Percentiles rank a stretch among this genome's conserved stretches.
These are phyloP conservation scores for Monosporascus sp. DNA, from an alignment of 2,329 filamentous ascomycete species.

Conservation along the genomic window DNA sequence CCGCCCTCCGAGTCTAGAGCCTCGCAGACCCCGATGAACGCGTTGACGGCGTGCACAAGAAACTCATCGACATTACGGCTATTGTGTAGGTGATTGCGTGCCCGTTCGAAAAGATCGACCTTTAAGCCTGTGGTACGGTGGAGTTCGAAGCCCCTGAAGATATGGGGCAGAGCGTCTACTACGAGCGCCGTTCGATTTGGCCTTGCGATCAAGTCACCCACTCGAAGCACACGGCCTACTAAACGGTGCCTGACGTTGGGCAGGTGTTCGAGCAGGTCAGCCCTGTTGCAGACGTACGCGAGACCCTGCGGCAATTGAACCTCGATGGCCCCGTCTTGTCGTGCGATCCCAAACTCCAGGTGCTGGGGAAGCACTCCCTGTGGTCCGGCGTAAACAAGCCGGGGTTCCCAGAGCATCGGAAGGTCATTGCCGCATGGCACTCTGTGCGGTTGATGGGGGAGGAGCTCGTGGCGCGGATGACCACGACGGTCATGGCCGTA, in stretches of 20 bases:
- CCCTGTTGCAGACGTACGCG: slow-evolving; percentile 4
- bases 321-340: neutral
- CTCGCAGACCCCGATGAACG: slow-evolving; percentile 8
- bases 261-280: slow-evolving; percentile 9
- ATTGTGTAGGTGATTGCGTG: slow-evolving; percentile 4
- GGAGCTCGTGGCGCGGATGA: neutral
- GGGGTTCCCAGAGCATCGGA: neutral
- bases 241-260: slow-evolving; percentile 6
- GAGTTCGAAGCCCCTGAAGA: slow-evolving; percentile 8
- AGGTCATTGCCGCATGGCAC: neutral
- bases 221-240: slow-evolving; percentile 5
- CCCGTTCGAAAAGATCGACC: slow-evolving; percentile 11
- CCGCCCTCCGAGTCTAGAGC: slow-evolving; percentile 10
- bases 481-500: neutral
- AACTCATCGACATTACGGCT: neutral
- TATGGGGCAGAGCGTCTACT: slow-evolving; percentile 3
- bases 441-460: neutral
- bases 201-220: neutral
- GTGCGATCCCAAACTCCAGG: neutral
- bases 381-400: neutral
- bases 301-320: neutral
- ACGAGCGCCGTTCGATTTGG: slow-evolving; percentile 1
- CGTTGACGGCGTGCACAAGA: slow-evolving; percentile 1
- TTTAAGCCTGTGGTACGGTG: slow-evolving; percentile 2
- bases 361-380: neutral